These are phyloP conservation scores for Entophlyctis luteolus DNA, from an alignment of 192 early-diverging fungal genomes.

Conservation along the genomic window DNA sequence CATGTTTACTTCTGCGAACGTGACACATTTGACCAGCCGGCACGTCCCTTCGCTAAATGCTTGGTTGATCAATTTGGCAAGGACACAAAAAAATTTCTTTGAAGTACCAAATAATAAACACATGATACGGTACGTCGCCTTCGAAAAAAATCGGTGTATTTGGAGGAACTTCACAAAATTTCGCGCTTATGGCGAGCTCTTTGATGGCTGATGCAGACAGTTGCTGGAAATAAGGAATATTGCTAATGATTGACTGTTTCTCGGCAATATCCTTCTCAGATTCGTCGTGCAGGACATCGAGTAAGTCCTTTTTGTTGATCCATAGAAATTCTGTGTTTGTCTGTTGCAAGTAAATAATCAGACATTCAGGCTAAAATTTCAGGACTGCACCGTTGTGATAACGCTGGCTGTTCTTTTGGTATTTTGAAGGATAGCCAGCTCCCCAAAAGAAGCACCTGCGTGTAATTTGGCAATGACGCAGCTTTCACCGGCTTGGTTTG, in stretches of 20 bases:
- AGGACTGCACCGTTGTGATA: constrained; percentile 1
- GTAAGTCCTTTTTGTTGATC: constrained; percentile 21
- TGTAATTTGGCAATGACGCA: background rate
- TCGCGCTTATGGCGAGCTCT: background rate
- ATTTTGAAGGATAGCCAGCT: constrained; percentile 23
- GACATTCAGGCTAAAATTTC: background rate
- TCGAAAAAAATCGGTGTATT: constrained; percentile 18
- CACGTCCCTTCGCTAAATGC: constrained; percentile 12
- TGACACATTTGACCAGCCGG: constrained; percentile 12
- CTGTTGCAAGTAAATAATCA: background rate
- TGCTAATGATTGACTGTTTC: constrained; percentile 4
- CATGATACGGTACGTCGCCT: background rate
- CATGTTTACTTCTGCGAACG: constrained; percentile 5
- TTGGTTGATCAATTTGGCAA: background rate
- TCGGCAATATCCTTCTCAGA: constrained; percentile 17
- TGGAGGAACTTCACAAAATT: constrained; percentile 18
- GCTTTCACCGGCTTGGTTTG: background rate
- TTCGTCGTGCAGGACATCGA: constrained; percentile 14
- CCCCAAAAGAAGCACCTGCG: constrained; percentile 24
- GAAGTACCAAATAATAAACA: constrained; percentile 9
- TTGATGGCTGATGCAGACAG: background rate
- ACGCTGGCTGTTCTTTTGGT: constrained; percentile 16
- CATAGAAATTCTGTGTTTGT: constrained; percentile 9
- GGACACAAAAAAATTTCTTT: background rate
- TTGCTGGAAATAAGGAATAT: constrained; percentile 11